These are phyloP conservation scores for Cyberlindnera samutprakarnensis DNA, from an alignment of 805 yeast genomes.

Conservation along the genomic window DNA sequence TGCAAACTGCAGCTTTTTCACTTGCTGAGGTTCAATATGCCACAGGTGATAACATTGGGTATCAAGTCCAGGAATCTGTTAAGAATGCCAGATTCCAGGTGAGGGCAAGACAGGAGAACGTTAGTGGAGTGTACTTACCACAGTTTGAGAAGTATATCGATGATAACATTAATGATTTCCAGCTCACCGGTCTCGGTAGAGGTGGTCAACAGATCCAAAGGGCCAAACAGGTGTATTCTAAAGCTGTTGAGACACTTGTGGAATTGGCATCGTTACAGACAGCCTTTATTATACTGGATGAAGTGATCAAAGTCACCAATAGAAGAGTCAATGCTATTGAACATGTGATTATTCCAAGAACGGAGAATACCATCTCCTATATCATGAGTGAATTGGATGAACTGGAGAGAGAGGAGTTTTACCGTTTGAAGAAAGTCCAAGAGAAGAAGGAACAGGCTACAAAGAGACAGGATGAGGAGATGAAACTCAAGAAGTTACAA, in stretches of 20 bases:
- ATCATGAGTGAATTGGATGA: slow-evolving; percentile 96
- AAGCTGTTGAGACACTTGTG: slow-evolving; percentile 94
- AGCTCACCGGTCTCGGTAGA: slow-evolving; percentile 93
- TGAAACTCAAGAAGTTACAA: slow-evolving; percentile 23
- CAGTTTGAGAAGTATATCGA: slow-evolving; percentile 83
- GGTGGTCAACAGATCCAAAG: slow-evolving; percentile 98
- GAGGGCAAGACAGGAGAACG: slow-evolving; percentile 90
- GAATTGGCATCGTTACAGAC: slow-evolving; percentile 95
- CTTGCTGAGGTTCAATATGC: slow-evolving; percentile 97
- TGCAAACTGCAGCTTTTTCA: slow-evolving; percentile 98
- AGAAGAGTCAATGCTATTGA: slow-evolving; percentile 98
- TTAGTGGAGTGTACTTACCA: slow-evolving; percentile 91
- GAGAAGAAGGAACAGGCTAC: slow-evolving; percentile 24
- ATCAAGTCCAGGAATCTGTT: slow-evolving; percentile 93
- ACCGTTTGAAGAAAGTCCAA: slow-evolving; percentile 83
- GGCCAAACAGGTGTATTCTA: slow-evolving; percentile 88
- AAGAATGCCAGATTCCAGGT: slow-evolving; percentile 87
- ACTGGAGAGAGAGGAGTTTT: slow-evolving; percentile 96
- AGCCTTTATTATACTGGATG: slow-evolving; percentile 93
- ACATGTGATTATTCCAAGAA: slow-evolving; percentile 95
- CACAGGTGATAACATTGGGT: slow-evolving; percentile 91
- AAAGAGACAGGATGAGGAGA: slow-evolving; percentile 22
- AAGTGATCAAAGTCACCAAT: slow-evolving; percentile 95
- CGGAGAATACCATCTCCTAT: slow-evolving; percentile 88
- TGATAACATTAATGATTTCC: slow-evolving; percentile 85